Percentiles rank a stretch among this genome's conserved stretches.
Conservation (phyloP, 2,329 filamentous ascomycete species). For the Botrytis aclada region DNA sequence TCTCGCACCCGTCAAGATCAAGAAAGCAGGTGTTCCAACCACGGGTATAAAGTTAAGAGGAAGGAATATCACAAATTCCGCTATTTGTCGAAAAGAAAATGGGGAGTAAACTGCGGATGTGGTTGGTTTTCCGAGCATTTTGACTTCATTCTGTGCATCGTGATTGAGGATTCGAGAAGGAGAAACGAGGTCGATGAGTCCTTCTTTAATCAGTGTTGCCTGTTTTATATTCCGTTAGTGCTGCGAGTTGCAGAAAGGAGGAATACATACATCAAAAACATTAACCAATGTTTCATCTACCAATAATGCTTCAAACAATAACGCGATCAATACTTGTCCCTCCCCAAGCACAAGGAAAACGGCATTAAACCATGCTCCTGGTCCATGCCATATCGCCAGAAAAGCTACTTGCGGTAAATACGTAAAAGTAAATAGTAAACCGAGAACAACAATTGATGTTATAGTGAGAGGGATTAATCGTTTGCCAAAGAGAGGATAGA, state of each 20-base stretch:
- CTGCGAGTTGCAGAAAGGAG: neutral
- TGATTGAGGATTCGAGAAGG: conserved; percentile 62
- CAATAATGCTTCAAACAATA: conserved; percentile 75
- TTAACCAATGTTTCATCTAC: conserved; percentile 77
- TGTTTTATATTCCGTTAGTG: conserved; percentile 15
- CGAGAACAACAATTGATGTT: conserved; percentile 77
- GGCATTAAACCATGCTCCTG: conserved; percentile 85
- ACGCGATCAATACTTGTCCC: conserved; percentile 40
- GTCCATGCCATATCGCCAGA: conserved; percentile 82
- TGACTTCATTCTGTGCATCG: conserved; percentile 69
- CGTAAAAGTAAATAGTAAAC: conserved; percentile 81
- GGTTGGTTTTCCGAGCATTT: conserved; percentile 79
- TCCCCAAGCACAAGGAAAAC: conserved; percentile 84
- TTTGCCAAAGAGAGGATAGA: conserved; percentile 76
- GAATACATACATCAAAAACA: conserved; percentile 67
- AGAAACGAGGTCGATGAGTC: conserved; percentile 65
- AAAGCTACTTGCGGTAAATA: conserved; percentile 90
- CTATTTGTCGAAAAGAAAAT: conserved; percentile 85
- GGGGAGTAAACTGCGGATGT: conserved; percentile 76
- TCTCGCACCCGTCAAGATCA: conserved; percentile 82
- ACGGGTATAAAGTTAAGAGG: conserved; percentile 86
- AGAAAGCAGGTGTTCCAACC: conserved; percentile 78
- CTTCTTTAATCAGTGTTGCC: conserved; percentile 72
- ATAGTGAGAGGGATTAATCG: conserved; percentile 78
- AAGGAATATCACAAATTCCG: conserved; percentile 75